Evolutionary conservation across 768 basidiomycete species (phyloP).

Genomic region (Mycena vitilis): DNA sequence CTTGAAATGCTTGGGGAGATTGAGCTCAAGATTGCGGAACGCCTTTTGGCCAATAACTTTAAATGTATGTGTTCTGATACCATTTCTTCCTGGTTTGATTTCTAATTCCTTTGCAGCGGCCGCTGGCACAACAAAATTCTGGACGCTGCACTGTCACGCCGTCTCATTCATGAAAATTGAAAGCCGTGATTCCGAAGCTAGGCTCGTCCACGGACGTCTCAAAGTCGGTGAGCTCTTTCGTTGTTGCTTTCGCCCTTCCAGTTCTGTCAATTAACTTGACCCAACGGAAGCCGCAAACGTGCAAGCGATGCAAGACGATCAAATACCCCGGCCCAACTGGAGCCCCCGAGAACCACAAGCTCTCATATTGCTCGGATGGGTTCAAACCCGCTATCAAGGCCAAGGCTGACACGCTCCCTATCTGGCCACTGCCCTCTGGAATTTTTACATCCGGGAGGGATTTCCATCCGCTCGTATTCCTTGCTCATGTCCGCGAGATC

Average conservation of each 20-base stretch:
- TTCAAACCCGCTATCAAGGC: background rate
- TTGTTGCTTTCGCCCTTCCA: background rate
- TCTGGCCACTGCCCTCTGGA: background rate
- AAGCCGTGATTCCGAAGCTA: background rate
- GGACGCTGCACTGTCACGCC: background rate
- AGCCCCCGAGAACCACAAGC: background rate
- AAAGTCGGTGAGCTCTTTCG: background rate
- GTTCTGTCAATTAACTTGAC: background rate
- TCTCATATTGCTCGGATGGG: slow-evolving; percentile 3
- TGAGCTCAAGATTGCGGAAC: background rate
- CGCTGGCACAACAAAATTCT: background rate
- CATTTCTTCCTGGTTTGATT: too few species aligned
- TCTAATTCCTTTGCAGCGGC: background rate
- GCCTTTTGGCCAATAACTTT: background rate
- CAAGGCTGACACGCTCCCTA: background rate
- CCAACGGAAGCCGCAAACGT: slow-evolving; percentile 3
- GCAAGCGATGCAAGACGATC: background rate
- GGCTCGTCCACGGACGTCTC: background rate
- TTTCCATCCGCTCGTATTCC: background rate
- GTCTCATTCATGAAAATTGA: background rate
- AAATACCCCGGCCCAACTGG: slow-evolving; percentile 3
- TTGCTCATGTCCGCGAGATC: background rate
- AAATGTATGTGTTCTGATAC: background rate
- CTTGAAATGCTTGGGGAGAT: background rate
- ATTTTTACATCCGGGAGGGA: background rate